Conservation (phyloP, 352 stramenopile genomes). For the Elongisporangium senticosum region DNA sequence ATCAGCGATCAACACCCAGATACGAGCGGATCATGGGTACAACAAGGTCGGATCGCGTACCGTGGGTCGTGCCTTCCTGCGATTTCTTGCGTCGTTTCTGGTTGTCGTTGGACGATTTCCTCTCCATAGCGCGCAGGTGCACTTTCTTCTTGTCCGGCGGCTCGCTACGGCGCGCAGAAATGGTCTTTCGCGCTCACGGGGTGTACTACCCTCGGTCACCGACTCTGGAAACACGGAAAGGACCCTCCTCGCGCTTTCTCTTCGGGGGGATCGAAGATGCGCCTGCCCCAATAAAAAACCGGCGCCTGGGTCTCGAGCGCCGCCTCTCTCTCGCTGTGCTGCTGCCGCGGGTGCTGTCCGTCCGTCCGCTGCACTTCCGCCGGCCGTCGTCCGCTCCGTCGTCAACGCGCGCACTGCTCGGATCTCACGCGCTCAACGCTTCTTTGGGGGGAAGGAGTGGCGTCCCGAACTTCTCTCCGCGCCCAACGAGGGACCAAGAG, state of each 20-base stretch:
- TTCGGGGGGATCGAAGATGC: background rate
- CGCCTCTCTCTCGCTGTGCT: background rate
- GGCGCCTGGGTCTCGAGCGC: background rate
- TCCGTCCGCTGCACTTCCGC: background rate
- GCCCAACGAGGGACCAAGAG: background rate
- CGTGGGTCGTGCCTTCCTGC: constrained; percentile 29
- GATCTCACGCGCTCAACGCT: background rate
- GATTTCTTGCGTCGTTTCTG: constrained; percentile 71
- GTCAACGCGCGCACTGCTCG: background rate
- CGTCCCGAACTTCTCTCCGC: background rate
- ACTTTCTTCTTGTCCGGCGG: constrained; percentile 46
- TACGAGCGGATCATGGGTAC: background rate
- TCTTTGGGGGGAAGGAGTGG: background rate
- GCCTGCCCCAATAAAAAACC: background rate
- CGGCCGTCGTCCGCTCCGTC: background rate
- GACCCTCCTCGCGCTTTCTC: background rate
- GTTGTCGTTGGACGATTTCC: constrained; percentile 31
- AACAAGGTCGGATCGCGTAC: constrained; percentile 5
- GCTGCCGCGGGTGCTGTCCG: background rate
- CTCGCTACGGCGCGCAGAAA: background rate
- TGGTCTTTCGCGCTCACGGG: background rate
- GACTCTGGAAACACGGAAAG: background rate
- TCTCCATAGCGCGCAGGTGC: constrained; percentile 52
- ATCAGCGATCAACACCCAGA: background rate
- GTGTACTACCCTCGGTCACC: background rate